phyloP scores from a whole-genome alignment of 2,329 filamentous ascomycete genomes.

The Fonsecaea monophora region DNA sequence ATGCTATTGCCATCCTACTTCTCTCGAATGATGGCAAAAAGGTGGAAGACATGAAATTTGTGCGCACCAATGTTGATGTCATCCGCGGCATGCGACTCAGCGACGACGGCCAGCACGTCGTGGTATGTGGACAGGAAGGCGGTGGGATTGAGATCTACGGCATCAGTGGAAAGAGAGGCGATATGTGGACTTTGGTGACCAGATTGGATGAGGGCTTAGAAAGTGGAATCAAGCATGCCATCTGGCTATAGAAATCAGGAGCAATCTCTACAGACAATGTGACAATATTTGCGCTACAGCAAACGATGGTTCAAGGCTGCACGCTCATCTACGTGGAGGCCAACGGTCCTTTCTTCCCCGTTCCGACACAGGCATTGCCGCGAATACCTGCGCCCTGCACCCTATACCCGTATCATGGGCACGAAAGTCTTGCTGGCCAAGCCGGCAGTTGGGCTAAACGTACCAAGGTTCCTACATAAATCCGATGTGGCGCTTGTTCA shows the following conservation, averaged over 20 bases:
- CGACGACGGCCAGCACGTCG: not conserved
- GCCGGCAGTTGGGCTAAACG: too few species aligned
- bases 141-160: slow-evolving; percentile 1
- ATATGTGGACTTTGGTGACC: not conserved
- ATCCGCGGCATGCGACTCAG: slow-evolving; percentile 2
- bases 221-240: not conserved
- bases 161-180: slow-evolving; percentile 2
- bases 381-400: too few species aligned
- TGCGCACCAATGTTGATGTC: not conserved
- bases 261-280: too few species aligned
- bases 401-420: not conserved
- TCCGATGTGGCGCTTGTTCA: not conserved
- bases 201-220: not conserved
- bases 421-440: too few species aligned
- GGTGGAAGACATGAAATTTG: not conserved
- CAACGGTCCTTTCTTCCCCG: too few species aligned
- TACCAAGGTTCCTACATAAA: too few species aligned
- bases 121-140: not conserved
- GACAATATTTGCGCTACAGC: too few species aligned
- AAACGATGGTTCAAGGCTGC: too few species aligned
- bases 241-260: slow-evolving; percentile 2
- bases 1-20: not conserved
- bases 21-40: not conserved
- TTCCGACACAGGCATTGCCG: too few species aligned
- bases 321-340: too few species aligned